Percentiles rank a stretch among this genome's conserved stretches.
phyloP scores from a whole-genome alignment of 2,329 filamentous ascomycete species.

The Chaetomium strumarium region DNA sequence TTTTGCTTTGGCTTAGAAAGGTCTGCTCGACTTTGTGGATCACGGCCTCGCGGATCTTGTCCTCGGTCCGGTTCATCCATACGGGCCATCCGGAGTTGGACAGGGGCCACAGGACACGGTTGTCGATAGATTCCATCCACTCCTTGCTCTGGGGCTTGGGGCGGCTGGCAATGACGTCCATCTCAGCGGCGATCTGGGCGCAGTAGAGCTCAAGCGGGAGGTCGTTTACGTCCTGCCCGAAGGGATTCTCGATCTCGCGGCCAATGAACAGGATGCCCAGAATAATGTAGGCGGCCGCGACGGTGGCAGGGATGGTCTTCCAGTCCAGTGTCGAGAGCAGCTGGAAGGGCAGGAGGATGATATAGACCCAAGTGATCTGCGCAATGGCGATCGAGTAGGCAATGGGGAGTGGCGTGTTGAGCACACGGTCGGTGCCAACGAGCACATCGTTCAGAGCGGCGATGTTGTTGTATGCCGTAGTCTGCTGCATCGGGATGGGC shows the following conservation, averaged over 20 bases:
- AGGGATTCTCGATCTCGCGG: slow-evolving; percentile 64
- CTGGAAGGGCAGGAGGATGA: slow-evolving; percentile 67
- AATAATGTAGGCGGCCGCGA: slow-evolving; percentile 66
- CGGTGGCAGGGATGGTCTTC: slow-evolving; percentile 64
- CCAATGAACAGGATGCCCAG: slow-evolving; percentile 62
- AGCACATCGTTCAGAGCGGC: slow-evolving; percentile 58
- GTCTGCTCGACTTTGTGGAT: slow-evolving; percentile 32
- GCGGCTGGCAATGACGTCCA: slow-evolving; percentile 56
- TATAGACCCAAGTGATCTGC: slow-evolving; percentile 73
- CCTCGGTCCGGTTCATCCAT: slow-evolving; percentile 43
- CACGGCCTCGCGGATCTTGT: slow-evolving; percentile 40
- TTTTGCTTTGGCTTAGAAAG: slow-evolving; percentile 27
- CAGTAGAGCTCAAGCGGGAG: slow-evolving; percentile 61
- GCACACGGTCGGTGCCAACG: slow-evolving; percentile 63
- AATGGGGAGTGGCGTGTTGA: slow-evolving; percentile 65
- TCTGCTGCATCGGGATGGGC: slow-evolving; percentile 44
- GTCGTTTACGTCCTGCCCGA: slow-evolving; percentile 64
- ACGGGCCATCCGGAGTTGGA: slow-evolving; percentile 40
- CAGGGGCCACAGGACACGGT: slow-evolving; percentile 37
- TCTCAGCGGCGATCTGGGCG: slow-evolving; percentile 56
- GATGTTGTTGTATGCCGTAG: slow-evolving; percentile 43
- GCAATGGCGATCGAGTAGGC: slow-evolving; percentile 71
- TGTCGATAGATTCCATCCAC: slow-evolving; percentile 39
- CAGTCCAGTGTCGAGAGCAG: slow-evolving; percentile 53
- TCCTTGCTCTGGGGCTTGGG: slow-evolving; percentile 45